Percentiles rank a stretch among this genome's conserved stretches.
Evolutionary conservation across 2,329 filamentous ascomycete genomes (phyloP).

Genomic region (Penicillium sclerotiorum): DNA sequence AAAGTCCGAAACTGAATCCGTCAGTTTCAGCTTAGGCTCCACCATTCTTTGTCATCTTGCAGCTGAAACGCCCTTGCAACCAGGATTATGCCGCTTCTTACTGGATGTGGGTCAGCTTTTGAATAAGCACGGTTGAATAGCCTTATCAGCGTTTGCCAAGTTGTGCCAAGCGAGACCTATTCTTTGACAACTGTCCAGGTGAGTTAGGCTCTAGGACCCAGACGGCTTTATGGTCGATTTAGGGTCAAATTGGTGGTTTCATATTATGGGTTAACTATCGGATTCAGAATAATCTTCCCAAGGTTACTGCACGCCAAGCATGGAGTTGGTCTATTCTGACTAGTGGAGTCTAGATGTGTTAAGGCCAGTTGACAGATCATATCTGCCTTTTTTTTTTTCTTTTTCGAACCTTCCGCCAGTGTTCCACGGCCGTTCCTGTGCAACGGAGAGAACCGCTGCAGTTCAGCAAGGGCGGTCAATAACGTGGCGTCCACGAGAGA

Average conservation of each 20-base stretch:
- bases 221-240: neutral
- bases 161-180: neutral
- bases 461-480: constrained; percentile 20
- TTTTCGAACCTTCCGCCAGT: constrained; percentile 19
- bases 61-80: constrained; percentile 15
- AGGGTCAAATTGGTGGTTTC: too few species aligned
- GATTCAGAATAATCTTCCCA: neutral
- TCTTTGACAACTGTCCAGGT: neutral
- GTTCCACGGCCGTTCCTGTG: constrained; percentile 23
- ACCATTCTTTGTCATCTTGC: constrained; percentile 13
- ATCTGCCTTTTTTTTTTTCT: too few species aligned
- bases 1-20: constrained; percentile 1
- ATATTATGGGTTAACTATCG: too few species aligned
- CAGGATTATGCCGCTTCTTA: constrained; percentile 1
- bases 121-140: too few species aligned
- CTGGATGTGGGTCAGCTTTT: constrained; percentile 8
- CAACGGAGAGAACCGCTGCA: constrained; percentile 10
- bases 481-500: constrained; percentile 41
- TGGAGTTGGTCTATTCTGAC: neutral
- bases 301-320: neutral
- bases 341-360: neutral
- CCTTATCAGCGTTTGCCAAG: constrained; percentile 10
- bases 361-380: constrained; percentile 4
- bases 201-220: neutral
- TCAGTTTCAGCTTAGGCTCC: constrained; percentile 9